Conservation (phyloP, 208 protist genomes). For the Trypanosoma melophagium region DNA sequence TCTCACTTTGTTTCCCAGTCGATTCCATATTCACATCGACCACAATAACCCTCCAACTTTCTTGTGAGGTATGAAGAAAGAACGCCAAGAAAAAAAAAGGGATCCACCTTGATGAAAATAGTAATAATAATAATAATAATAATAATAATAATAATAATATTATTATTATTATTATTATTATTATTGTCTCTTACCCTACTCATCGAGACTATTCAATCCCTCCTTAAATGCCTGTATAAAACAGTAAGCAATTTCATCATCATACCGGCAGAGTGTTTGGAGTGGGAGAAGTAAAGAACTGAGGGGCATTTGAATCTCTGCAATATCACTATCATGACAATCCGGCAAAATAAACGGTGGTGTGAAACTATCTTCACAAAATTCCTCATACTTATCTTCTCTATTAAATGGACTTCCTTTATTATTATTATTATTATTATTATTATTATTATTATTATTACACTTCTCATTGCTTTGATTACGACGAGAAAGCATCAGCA, state of each 20-base stretch:
- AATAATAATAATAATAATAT: too few species aligned
- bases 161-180: background rate
- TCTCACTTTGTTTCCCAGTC: too few species aligned
- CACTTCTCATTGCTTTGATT: background rate
- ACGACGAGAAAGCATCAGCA: constrained; percentile 35
- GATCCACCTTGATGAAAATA: too few species aligned
- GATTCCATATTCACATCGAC: too few species aligned
- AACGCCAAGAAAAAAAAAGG: too few species aligned
- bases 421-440: background rate
- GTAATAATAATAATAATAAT: too few species aligned
- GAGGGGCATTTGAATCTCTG: constrained; percentile 79
- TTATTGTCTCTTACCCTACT: constrained; percentile 20
- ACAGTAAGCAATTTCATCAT: constrained; percentile 39
- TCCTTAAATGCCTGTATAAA: constrained; percentile 38
- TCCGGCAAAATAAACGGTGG: constrained; percentile 31
- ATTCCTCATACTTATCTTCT: constrained; percentile 14
- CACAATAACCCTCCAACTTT: too few species aligned
- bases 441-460: background rate
- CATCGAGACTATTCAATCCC: constrained; percentile 3
- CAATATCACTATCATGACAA: constrained; percentile 71
- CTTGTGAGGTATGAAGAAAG: too few species aligned
- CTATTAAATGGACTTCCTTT: constrained; percentile 14
- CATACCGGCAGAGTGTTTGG: constrained; percentile 65
- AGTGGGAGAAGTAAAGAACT: constrained; percentile 78
- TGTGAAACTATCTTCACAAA: constrained; percentile 9